Evolutionary conservation across 208 protist genomes (phyloP), one percentile per base, ranked within the genome.

Genomic region (Crithidia bombi): DNA sequence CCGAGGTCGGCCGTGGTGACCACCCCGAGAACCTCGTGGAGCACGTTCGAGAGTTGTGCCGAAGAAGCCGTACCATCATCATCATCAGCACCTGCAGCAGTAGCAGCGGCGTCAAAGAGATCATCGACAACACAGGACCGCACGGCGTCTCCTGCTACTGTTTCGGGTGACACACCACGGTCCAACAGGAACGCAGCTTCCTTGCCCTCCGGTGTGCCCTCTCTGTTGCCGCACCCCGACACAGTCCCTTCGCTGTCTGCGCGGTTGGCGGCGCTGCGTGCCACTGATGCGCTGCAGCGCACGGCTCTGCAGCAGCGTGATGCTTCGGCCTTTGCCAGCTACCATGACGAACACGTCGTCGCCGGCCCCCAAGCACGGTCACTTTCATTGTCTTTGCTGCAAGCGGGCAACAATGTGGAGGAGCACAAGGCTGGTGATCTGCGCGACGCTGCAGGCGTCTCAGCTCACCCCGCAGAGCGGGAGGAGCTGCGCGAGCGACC

Each of bases 211-310:
- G 17, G 38, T 21, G 19, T 30, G 21, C 21, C 39, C 17, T 9
- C 19, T 6, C n/a, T 54, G 38, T 38, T 70, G 43, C 71, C 63
- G 1, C 12, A 28, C 3, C 62, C 63, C 2, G 58, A 63, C 5
- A 62, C 64, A 1, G 55, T 66, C 10, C 30, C 55, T 21, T 66
- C 71, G 0, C 51, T 77, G 11, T 77, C 71, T 6, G 71, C 71
- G 1, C 63, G 71, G 2, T 36, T 77, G 46, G 64, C 71, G 25
- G 71, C 55, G 17, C 64, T 77, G 32, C 71, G 71, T 3, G 54
- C 71, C n/a, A 32, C 56, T 0, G 71, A 77, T 14, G 52, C 35
- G 32, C 10, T 25, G 3, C 71, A 71, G 64, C 57, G 57, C 23
- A n/a, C 3, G 0, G 32, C 51, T 5, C 28, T 69, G 39, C 25